phyloP scores from a whole-genome alignment of 1,139 yeast genomes.

The Pichia sp. region DNA sequence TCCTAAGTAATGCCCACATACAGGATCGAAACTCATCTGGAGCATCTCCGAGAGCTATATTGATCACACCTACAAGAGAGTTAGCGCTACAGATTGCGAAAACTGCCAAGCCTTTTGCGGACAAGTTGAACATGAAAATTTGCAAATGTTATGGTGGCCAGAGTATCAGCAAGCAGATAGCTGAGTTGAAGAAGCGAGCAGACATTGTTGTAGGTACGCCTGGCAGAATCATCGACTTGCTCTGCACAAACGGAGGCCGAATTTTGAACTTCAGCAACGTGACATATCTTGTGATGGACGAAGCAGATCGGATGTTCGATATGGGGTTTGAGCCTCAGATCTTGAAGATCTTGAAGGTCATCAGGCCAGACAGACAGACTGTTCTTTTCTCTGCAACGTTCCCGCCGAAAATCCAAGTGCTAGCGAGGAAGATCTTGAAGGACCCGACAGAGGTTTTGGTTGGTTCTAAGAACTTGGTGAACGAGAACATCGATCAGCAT shows the following conservation, averaged over 20 bases:
- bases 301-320: slow-evolving; percentile 96
- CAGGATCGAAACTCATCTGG: slow-evolving; percentile 20
- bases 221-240: slow-evolving; percentile 85
- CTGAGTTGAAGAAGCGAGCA: slow-evolving; percentile 71
- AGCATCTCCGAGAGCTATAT: slow-evolving; percentile 73
- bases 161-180: slow-evolving; percentile 75
- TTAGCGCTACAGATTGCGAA: slow-evolving; percentile 78
- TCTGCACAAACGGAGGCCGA: slow-evolving; percentile 80
- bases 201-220: slow-evolving; percentile 92
- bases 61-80: slow-evolving; percentile 92
- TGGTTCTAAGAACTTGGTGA: slow-evolving; percentile 81
- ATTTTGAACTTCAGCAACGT: slow-evolving; percentile 65
- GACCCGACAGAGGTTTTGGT: slow-evolving; percentile 74
- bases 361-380: slow-evolving; percentile 88
- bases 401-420: slow-evolving; percentile 70
- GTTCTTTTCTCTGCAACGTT: slow-evolving; percentile 93
- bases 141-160: slow-evolving; percentile 96
- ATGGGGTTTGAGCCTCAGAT: slow-evolving; percentile 98
- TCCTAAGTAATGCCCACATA: slow-evolving; percentile 38
- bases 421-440: slow-evolving; percentile 60
- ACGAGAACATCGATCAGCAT: slow-evolving; percentile 71
- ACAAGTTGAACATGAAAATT: slow-evolving; percentile 46
- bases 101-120: slow-evolving; percentile 60
- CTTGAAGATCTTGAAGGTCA: slow-evolving; percentile 67
- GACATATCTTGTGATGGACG: slow-evolving; percentile 85